Conservation (phyloP, 805 yeast genomes). For the Suhomyces pyralidae region DNA sequence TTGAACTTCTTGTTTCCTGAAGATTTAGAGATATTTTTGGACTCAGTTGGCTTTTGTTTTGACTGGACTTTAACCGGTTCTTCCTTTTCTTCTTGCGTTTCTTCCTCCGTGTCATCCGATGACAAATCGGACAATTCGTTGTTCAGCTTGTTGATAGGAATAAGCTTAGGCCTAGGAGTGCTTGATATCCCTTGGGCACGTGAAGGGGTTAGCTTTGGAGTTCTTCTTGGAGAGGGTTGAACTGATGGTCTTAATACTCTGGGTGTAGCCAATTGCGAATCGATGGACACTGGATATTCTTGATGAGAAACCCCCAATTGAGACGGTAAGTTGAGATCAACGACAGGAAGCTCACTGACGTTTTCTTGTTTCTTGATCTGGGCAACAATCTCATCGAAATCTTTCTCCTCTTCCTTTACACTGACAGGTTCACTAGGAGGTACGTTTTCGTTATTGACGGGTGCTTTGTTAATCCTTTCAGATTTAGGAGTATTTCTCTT, state of each 20-base stretch:
- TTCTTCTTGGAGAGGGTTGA: constrained; percentile 9
- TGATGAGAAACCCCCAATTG: constrained; percentile 27
- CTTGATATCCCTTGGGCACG: not conserved
- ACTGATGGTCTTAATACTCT: constrained; percentile 8
- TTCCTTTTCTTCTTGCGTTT: not conserved
- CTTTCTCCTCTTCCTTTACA: constrained; percentile 21
- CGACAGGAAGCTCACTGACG: constrained; percentile 2
- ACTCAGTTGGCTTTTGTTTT: not conserved
- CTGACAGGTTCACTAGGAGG: not conserved
- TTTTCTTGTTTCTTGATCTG: constrained; percentile 13
- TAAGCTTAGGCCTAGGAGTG: constrained; percentile 13
- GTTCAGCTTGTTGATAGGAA: constrained; percentile 8
- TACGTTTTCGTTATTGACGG: not conserved
- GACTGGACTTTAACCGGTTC: not conserved
- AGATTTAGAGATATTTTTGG: not conserved
- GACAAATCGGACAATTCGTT: constrained; percentile 12
- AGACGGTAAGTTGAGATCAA: constrained; percentile 29
- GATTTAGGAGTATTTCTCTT: not conserved
- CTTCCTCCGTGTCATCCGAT: constrained; percentile 9
- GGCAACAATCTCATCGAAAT: constrained; percentile 22
- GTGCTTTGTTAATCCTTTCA: not conserved
- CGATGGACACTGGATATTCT: constrained; percentile 13
- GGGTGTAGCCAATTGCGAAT: constrained; percentile 4
- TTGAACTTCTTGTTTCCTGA: not conserved
- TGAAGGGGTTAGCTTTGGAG: not conserved